Evolutionary conservation across 139 green algal species (phyloP).

Genomic region (Limnomonas spitsbergensis): DNA sequence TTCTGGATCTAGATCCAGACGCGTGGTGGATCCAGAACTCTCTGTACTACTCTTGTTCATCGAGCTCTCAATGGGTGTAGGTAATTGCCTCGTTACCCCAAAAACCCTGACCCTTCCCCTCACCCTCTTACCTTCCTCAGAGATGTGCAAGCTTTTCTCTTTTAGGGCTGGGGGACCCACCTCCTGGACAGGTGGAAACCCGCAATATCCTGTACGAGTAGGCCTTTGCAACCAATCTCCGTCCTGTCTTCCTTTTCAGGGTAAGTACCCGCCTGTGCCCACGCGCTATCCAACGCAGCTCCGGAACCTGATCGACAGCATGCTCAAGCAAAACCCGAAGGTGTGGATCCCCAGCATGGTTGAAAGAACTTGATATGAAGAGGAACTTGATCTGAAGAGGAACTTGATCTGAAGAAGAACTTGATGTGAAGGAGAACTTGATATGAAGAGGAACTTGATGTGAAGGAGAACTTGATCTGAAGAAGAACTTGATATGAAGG

Average conservation of each 20-base stretch:
- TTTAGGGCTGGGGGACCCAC: background rate
- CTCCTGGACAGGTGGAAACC: background rate
- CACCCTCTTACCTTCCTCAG: background rate
- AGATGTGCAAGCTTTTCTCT: background rate
- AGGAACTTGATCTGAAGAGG: background rate
- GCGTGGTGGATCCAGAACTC: background rate
- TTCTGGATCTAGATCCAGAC: background rate
- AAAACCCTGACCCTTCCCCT: background rate
- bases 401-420: too few relatives aligned
- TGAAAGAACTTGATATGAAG: background rate
- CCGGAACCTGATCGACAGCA: conserved; percentile 39
- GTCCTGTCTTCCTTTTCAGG: conserved; percentile 14
- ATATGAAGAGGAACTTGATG: too few relatives aligned
- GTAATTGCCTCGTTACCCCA: background rate
- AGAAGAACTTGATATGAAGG: too few relatives aligned
- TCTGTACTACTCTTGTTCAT: background rate
- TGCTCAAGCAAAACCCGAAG: conserved; percentile 63
- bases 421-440: too few relatives aligned
- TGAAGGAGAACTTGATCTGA: too few relatives aligned
- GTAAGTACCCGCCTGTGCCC: conserved; percentile 56
- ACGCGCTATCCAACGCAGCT: conserved; percentile 47
- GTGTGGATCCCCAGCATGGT: conserved; percentile 21
- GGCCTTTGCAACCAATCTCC: background rate
- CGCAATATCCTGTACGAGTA: background rate
- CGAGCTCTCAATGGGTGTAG: background rate